phyloP scores from a whole-genome alignment of 2,329 filamentous ascomycete species.

The Pseudocercospora musae region DNA sequence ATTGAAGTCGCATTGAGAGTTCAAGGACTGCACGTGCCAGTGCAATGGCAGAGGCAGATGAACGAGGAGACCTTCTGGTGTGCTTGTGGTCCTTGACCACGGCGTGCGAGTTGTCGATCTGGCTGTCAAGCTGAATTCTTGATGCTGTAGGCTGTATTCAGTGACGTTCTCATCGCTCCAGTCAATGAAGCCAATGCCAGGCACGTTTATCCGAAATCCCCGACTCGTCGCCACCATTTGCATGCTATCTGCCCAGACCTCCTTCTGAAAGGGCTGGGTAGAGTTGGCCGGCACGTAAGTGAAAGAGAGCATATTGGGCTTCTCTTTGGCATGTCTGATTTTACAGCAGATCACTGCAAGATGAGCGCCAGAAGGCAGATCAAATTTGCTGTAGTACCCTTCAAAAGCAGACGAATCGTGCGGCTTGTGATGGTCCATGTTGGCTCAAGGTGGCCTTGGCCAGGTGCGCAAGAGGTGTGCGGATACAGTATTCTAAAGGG shows the following conservation, averaged over 20 bases:
- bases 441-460: neutral
- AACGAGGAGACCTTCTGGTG: slow-evolving; percentile 47
- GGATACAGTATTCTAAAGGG: too few relatives aligned
- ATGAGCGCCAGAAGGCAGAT: slow-evolving; percentile 45
- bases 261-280: slow-evolving; percentile 39
- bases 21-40: slow-evolving; percentile 51
- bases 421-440: slow-evolving; percentile 43
- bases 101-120: slow-evolving; percentile 39
- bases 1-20: slow-evolving; percentile 40
- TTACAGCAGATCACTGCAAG: slow-evolving; percentile 48
- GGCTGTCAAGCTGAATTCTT: slow-evolving; percentile 41
- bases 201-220: slow-evolving; percentile 42
- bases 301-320: slow-evolving; percentile 47
- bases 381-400: slow-evolving; percentile 52
- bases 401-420: slow-evolving; percentile 46
- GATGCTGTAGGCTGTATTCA: slow-evolving; percentile 35
- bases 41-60: slow-evolving; percentile 49
- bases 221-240: slow-evolving; percentile 34
- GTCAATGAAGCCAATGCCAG: slow-evolving; percentile 41
- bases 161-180: slow-evolving; percentile 38
- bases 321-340: slow-evolving; percentile 41
- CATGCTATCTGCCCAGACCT: slow-evolving; percentile 44
- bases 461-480: neutral
- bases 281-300: slow-evolving; percentile 45
- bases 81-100: slow-evolving; percentile 39